Base-by-base conservation (phyloP, 1,284 basidiomycete species). In the Ceratobasidium sp. region DNA sequence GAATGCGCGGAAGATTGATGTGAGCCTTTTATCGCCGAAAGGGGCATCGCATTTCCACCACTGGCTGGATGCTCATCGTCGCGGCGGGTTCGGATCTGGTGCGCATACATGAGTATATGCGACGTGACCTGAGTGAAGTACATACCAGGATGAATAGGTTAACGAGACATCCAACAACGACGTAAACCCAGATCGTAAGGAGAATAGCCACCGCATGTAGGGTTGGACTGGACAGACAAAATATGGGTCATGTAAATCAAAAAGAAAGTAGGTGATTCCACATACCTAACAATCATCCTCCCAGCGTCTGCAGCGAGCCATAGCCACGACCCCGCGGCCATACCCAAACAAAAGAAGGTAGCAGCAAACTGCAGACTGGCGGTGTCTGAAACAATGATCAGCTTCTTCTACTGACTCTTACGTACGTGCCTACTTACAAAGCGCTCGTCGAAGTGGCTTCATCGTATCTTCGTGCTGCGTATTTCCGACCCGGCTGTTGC, bases 61-160 rank as follows among this genome's bases (percentile, higher is more conserved):
- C 60, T 64, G 13, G 56, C 12, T n/a, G 56, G 32, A 34, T 45
- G 15, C 7, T 53, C 49, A 49, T 38, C 47, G 10, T 20, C 32
- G n/a, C 62, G 62, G 12, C 62, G 50, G 13, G 62, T 65, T 29
- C 62, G 62, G 22, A 65, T 65, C 62, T 65, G n/a, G 1, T 12
- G 1, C 10, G 45, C 7, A 20, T 12, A 20, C 45, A 20, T 20
- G n/a, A 12, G 45, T 12, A 47, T 47, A 47, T 12, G 45, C 13
- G 22, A 6, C 45, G 22, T 31, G 27, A 15, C 25, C 20, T 1
- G 31, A 31, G 4, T 38, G 10, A 50, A 50, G 27, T 50, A 34
- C 60, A 2, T 47, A 55, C 64, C 40, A 67, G 17, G 3, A 67
- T 25, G n/a, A 67, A 55, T 1, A 67, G 31, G 42, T 67, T 67